Evolutionary conservation across 768 basidiomycete species (phyloP).

Genomic region (Leucocoprinus sp.): DNA sequence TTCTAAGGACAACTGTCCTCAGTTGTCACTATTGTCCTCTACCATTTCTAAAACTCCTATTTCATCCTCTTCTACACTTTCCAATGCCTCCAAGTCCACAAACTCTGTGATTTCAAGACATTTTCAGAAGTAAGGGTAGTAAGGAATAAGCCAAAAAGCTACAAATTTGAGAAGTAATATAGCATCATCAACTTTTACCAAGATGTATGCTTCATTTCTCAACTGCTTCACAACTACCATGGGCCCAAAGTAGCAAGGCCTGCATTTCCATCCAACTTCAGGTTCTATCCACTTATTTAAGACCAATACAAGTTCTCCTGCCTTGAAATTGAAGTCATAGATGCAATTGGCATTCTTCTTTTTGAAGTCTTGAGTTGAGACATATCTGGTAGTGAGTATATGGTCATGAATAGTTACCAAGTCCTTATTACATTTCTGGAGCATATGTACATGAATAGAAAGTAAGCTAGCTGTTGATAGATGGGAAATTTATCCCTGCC

Average conservation of each 20-base stretch:
- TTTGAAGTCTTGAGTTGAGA: slow-evolving; percentile 20
- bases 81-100: too few species aligned
- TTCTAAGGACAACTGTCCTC: too few species aligned
- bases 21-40: neutral
- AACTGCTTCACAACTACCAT: slow-evolving; percentile 22
- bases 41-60: neutral
- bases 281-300: slow-evolving; percentile 25
- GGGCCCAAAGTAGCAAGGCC: slow-evolving; percentile 26
- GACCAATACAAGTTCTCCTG: slow-evolving; percentile 26
- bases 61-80: neutral
- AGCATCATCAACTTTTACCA: slow-evolving; percentile 19
- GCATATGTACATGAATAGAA: slow-evolving; percentile 9
- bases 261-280: slow-evolving; percentile 22
- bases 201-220: slow-evolving; percentile 20
- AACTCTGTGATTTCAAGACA: slow-evolving; percentile 1
- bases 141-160: slow-evolving; percentile 22
- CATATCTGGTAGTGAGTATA: slow-evolving; percentile 7
- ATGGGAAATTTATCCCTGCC: neutral
- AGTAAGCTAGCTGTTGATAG: slow-evolving; percentile 13
- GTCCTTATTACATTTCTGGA: slow-evolving; percentile 14
- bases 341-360: slow-evolving; percentile 16
- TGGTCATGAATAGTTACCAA: slow-evolving; percentile 6
- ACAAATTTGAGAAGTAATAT: slow-evolving; percentile 17
- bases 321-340: slow-evolving; percentile 19
- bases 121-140: slow-evolving; percentile 10